Conservation (phyloP, 2,329 filamentous ascomycete genomes). For the Sclerotinia trifoliorum region DNA sequence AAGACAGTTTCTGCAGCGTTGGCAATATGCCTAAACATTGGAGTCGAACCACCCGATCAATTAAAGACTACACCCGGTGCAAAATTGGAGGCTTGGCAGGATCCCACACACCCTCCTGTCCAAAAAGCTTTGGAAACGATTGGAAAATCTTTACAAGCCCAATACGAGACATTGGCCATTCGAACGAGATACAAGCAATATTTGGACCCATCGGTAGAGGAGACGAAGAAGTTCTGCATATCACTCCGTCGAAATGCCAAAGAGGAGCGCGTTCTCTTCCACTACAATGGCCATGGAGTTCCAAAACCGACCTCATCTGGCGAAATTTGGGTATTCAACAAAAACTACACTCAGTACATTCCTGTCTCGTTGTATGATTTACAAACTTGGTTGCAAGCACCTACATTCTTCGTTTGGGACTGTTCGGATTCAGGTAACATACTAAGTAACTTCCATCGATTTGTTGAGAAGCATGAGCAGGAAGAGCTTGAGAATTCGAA, state of each 20-base stretch:
- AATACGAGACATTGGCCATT: conserved; percentile 94
- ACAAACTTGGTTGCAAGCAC: conserved; percentile 92
- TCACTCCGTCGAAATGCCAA: conserved; percentile 89
- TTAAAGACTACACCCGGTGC: conserved; percentile 92
- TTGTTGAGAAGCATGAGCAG: conserved; percentile 90
- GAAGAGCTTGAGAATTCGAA: conserved; percentile 76
- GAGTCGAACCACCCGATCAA: conserved; percentile 95
- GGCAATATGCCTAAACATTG: conserved; percentile 93
- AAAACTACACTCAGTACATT: conserved; percentile 98
- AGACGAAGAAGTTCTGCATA: conserved; percentile 94
- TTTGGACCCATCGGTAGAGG: conserved; percentile 92
- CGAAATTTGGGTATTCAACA: conserved; percentile 99
- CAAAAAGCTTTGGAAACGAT: conserved; percentile 91
- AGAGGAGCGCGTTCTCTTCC: conserved; percentile 92
- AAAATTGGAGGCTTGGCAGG: conserved; percentile 94
- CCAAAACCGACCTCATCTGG: conserved; percentile 93
- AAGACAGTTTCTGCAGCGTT: conserved; percentile 96
- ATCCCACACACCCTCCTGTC: conserved; percentile 76
- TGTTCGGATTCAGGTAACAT: conserved; percentile 97
- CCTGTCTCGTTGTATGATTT: conserved; percentile 93
- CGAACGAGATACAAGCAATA: conserved; percentile 98
- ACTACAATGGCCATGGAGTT: conserved; percentile 98
- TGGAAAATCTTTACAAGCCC: conserved; percentile 89
- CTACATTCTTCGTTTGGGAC: conserved; percentile 96
- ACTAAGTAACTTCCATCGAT: conserved; percentile 88